Evolutionary conservation across 371 early-diverging fungal genomes (phyloP), one percentile per base, ranked within the genome.

Genomic region (Mucor irregularis): DNA sequence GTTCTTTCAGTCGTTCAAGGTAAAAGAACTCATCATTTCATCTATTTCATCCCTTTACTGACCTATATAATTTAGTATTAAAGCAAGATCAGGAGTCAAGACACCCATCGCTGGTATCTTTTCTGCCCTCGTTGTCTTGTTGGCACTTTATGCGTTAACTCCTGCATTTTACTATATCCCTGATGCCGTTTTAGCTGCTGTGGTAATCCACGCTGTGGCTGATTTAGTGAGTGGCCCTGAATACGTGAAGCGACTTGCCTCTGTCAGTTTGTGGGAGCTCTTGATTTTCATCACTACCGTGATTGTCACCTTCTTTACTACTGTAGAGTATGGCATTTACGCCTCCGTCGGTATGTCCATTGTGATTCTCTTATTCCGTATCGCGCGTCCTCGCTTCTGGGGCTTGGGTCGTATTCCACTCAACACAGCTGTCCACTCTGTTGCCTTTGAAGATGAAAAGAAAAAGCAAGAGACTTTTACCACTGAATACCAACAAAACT

Each of bases 161-260:
- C 88, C 89, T 10, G 88, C 88, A 5, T 92, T 96, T 66, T 90
- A 83, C 69, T 94, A 85, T 65, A 91, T 96, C 38, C 93, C 97
- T 9, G 83, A 83, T 44, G 86, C 95, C 6, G 75, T 74, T 1
- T 75, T 94, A 2, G 78, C 92, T 24, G 90, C 92, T 1, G 83
- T 96, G 21, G 92, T 95, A 30, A 88, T 94, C 43, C 82, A 77
- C 47, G 87, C 89, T 26, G 87, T 89, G 9, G 63, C 76, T 33
- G 86, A 85, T 53, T 69, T 88, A 46, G 71, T 86, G 8, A 66
- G 73, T 17, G 78, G 77, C 13, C 74, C 69, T 31, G 38, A 40
- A 7, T 61, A 74, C 56, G 25, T 67, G 38, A 61, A 73, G 56
- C 63, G 68, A 53, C 54, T 79, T 11, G 71, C 74, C 7, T 29